Conservation (phyloP, 495 filamentous ascomycete genomes). For the Thermothielavioides terrestris region DNA sequence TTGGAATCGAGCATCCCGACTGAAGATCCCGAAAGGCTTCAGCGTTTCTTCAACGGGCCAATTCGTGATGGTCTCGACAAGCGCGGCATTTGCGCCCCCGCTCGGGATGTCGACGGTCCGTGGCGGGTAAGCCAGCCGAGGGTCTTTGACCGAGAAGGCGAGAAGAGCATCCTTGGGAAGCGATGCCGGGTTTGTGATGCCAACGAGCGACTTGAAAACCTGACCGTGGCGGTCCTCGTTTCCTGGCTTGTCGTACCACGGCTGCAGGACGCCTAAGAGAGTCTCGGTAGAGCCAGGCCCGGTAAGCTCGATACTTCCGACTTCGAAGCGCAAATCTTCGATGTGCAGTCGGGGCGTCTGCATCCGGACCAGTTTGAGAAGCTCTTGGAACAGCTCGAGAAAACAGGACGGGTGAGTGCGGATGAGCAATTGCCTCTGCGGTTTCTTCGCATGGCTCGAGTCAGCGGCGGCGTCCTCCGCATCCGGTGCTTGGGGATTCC, state of each 20-base stretch:
- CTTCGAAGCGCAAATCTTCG: constrained; percentile 89
- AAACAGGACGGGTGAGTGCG: constrained; percentile 86
- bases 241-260: constrained; percentile 30
- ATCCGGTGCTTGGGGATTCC: constrained; percentile 37
- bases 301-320: constrained; percentile 84
- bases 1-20: constrained; percentile 50
- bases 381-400: constrained; percentile 68
- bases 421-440: constrained; percentile 56
- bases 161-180: constrained; percentile 66
- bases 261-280: constrained; percentile 60
- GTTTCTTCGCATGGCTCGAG: constrained; percentile 26
- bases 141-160: constrained; percentile 66
- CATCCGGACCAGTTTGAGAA: constrained; percentile 59
- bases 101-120: constrained; percentile 33
- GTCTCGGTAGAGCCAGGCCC: constrained; percentile 81
- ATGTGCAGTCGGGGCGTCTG: constrained; percentile 64
- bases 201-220: constrained; percentile 55
- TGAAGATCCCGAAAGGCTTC: constrained; percentile 54
- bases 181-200: constrained; percentile 66
- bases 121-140: constrained; percentile 68
- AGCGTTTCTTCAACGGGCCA: constrained; percentile 62
- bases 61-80: constrained; percentile 47
- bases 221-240: constrained; percentile 38
- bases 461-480: constrained; percentile 1
- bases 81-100: constrained; percentile 44